Evolutionary conservation across 129 eudicot genomes (phyloP).

Genomic region (Flaveria robusta): DNA sequence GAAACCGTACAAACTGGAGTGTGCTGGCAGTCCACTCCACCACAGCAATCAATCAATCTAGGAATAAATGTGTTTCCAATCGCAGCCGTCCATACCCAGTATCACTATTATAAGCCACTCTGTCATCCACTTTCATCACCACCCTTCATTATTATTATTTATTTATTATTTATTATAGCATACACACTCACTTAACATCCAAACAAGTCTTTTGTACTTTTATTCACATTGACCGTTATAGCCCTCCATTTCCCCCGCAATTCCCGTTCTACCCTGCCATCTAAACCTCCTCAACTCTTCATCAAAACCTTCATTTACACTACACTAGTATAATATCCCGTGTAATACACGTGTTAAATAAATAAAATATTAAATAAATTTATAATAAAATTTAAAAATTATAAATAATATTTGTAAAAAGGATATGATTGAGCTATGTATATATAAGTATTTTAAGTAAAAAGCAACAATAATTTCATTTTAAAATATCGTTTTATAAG

Average conservation of each 20-base stretch:
- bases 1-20: neutral
- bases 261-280: conserved; percentile 19
- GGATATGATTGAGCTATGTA: too few species aligned
- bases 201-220: conserved; percentile 8
- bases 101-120: conserved; percentile 27
- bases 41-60: conserved; percentile 22
- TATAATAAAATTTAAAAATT: too few species aligned
- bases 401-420: too few species aligned
- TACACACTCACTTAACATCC: neutral
- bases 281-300: too few species aligned
- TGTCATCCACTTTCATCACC: conserved; percentile 35
- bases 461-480: too few species aligned
- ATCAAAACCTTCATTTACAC: too few species aligned
- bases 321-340: too few species aligned
- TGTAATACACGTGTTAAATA: too few species aligned
- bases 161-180: conserved; percentile 17
- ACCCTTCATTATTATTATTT: conserved; percentile 20
- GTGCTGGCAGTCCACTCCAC: conserved; percentile 12
- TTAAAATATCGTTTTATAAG: too few species aligned
- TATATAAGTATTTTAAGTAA: too few species aligned
- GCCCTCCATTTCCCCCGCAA: neutral
- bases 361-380: too few species aligned
- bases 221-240: neutral
- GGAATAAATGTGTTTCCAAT: conserved; percentile 36
- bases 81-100: conserved; percentile 31